These are phyloP conservation scores for Zygoascus hellenicus DNA, from an alignment of 1,139 yeast genomes.

Conservation along the genomic window DNA sequence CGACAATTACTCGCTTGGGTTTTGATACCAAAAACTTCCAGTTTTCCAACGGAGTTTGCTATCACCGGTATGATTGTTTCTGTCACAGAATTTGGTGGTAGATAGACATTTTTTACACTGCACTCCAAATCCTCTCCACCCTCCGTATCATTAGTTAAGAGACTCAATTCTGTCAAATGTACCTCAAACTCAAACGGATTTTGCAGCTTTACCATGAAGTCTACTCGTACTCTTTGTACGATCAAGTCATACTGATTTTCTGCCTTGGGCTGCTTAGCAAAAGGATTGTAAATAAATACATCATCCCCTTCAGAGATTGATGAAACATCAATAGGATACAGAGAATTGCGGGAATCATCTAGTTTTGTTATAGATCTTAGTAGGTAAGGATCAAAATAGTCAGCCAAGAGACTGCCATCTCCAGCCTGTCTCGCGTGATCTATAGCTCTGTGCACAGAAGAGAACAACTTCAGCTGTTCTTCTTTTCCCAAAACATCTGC, in stretches of 20 bases:
- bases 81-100: slow-evolving; percentile 40
- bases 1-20: slow-evolving; percentile 46
- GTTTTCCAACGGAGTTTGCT: slow-evolving; percentile 41
- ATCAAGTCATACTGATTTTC: slow-evolving; percentile 12
- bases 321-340: slow-evolving; percentile 2
- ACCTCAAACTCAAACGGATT: slow-evolving; percentile 80
- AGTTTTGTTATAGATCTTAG: slow-evolving; percentile 46
- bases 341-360: slow-evolving; percentile 6
- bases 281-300: slow-evolving; percentile 41
- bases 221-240: slow-evolving; percentile 28
- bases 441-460: slow-evolving; percentile 28
- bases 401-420: slow-evolving; percentile 28
- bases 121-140: slow-evolving; percentile 17
- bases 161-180: slow-evolving; percentile 48
- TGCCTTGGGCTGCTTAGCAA: slow-evolving; percentile 21
- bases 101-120: slow-evolving; percentile 23
- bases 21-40: slow-evolving; percentile 40
- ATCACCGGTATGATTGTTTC: slow-evolving; percentile 40
- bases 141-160: slow-evolving; percentile 25
- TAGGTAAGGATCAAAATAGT: slow-evolving; percentile 69
- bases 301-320: slow-evolving; percentile 12
- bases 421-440: slow-evolving; percentile 30
- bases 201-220: slow-evolving; percentile 51
- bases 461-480: slow-evolving; percentile 42
- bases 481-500: slow-evolving; percentile 44